A percentile compares a stretch with the other conserved stretches of the same genome.
These are phyloP conservation scores for Periglandula ipomoeae DNA, from an alignment of 2,329 filamentous ascomycete species.

Conservation along the genomic window DNA sequence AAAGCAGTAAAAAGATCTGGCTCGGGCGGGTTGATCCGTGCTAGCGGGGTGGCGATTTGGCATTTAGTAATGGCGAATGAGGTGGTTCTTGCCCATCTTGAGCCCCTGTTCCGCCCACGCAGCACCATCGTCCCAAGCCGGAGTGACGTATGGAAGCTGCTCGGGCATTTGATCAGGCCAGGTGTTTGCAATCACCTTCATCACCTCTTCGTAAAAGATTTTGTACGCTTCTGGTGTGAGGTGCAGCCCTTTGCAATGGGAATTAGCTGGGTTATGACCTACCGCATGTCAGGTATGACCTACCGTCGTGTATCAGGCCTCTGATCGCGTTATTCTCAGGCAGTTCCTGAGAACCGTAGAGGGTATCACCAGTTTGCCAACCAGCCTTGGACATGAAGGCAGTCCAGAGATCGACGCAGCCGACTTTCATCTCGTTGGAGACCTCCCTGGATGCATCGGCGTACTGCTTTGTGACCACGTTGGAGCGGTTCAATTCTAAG, in stretches of 20 bases:
- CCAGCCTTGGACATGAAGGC: slow-evolving; percentile 3
- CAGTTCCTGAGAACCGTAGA: neutral
- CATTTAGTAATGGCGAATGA: neutral
- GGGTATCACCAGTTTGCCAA: neutral
- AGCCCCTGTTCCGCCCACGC: slow-evolving; percentile 9
- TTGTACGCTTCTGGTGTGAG: no score
- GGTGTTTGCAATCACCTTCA: neutral
- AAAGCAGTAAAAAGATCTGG: no score
- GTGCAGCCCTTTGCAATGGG: no score
- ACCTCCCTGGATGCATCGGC: slow-evolving; percentile 3
- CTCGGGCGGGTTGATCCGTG: no score
- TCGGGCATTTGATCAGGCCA: slow-evolving; percentile 1
- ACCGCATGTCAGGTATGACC: no score
- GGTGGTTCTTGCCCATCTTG: slow-evolving; percentile 1
- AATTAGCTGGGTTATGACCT: no score
- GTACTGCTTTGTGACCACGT: slow-evolving; percentile 3
- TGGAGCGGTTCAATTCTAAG: slow-evolving; percentile 1
- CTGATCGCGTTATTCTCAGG: neutral
- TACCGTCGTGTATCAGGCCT: neutral
- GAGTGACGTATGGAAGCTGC: slow-evolving; percentile 3
- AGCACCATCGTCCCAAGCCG: neutral
- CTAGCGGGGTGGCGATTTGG: no score
- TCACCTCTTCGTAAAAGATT: no score
- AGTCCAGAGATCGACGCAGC: slow-evolving; percentile 3
- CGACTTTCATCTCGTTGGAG: neutral